phyloP scores from a whole-genome alignment of 148 eudicot genomes.

The Vaccinium myrtillus region DNA sequence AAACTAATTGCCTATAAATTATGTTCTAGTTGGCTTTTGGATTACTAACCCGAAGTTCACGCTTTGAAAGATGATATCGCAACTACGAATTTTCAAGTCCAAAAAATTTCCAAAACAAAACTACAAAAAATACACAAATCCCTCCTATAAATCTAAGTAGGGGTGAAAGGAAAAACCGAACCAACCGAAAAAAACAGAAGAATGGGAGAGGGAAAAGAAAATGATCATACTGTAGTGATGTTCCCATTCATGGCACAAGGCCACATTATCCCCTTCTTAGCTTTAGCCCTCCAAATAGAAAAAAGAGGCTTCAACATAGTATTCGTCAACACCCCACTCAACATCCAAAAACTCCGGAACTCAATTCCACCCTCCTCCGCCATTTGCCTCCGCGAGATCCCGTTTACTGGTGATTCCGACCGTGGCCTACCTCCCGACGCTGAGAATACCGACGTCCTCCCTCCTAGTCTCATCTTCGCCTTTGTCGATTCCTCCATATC shows the following conservation, averaged over 20 bases:
- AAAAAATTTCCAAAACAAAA: no score
- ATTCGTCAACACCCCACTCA: slow-evolving; percentile 53
- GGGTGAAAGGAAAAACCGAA: no score
- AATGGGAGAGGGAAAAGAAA: slow-evolving; percentile 31
- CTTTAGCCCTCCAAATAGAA: slow-evolving; percentile 38
- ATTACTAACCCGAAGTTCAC: no score
- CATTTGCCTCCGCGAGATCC: slow-evolving; percentile 36
- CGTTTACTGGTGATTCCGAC: slow-evolving; percentile 36
- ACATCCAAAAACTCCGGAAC: slow-evolving; percentile 38
- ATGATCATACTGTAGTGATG: slow-evolving; percentile 20
- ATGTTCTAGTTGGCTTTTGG: no score
- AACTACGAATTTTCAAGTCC: no score
- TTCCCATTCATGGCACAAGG: slow-evolving; percentile 80
- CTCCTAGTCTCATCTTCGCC: slow-evolving; percentile 27
- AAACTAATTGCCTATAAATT: no score
- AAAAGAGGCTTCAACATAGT: slow-evolving; percentile 36
- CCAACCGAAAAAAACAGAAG: neutral
- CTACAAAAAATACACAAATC: no score
- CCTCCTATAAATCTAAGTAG: no score
- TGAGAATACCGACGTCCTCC: slow-evolving; percentile 40
- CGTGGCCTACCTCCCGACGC: slow-evolving; percentile 32
- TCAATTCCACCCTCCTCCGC: slow-evolving; percentile 29
- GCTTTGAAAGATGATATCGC: no score
- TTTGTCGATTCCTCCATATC: slow-evolving; percentile 32
- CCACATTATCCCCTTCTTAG: slow-evolving; percentile 58